Evolutionary conservation across 2,329 filamentous ascomycete species (phyloP).

Genomic region (Epichloe elymi): DNA sequence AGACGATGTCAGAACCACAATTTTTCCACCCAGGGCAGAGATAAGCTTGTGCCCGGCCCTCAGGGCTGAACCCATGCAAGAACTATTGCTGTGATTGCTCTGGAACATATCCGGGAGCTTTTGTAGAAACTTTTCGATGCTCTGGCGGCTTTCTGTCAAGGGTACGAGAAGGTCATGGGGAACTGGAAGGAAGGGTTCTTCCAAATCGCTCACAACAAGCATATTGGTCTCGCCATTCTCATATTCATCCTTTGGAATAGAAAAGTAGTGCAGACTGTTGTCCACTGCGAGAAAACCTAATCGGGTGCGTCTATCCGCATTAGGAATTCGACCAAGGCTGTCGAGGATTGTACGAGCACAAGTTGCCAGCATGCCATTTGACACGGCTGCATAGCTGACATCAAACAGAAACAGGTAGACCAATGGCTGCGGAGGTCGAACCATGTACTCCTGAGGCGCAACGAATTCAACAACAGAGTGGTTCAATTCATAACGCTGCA

Average conservation of each 20-base stretch:
- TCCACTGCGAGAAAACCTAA: constrained; percentile 94
- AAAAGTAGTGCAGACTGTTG: constrained; percentile 90
- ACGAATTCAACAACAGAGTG: constrained; percentile 96
- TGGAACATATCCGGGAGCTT: constrained; percentile 96
- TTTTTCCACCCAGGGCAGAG: constrained; percentile 85
- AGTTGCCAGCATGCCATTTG: constrained; percentile 81
- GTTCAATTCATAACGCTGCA: constrained; percentile 86
- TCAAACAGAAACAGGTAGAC: constrained; percentile 95
- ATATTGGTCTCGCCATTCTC: constrained; percentile 78
- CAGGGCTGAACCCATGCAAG: constrained; percentile 90
- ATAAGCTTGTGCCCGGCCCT: constrained; percentile 93
- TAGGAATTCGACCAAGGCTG: constrained; percentile 94
- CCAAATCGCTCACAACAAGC: constrained; percentile 87
- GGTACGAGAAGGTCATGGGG: constrained; percentile 86
- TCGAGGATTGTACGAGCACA: constrained; percentile 88
- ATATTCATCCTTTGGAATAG: constrained; percentile 76
- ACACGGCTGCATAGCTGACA: constrained; percentile 81
- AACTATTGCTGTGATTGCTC: constrained; percentile 76
- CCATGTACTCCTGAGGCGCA: constrained; percentile 98
- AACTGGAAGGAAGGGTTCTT: constrained; percentile 92
- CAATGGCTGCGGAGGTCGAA: constrained; percentile 85
- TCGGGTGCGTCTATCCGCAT: constrained; percentile 82
- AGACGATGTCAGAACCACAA: constrained; percentile 79
- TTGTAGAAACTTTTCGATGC: constrained; percentile 79
- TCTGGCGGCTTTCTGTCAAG: constrained; percentile 74